phyloP scores from a whole-genome alignment of 805 yeast species.

The Metschnikowia dekortorum region DNA sequence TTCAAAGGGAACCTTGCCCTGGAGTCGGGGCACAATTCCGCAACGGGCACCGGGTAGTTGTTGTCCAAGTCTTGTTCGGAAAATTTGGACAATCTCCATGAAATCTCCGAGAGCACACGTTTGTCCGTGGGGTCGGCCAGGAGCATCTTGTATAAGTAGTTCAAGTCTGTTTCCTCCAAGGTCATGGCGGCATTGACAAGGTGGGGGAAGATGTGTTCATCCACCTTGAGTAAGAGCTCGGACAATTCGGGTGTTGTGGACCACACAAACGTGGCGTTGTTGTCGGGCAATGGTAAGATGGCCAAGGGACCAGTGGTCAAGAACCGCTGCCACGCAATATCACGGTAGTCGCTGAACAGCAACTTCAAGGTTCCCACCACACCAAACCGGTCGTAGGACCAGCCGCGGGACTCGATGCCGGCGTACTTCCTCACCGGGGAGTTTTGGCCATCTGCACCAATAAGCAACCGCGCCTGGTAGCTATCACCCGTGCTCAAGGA shows the following conservation, averaged over 20 bases:
- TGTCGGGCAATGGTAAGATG: constrained; percentile 79
- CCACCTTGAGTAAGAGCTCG: constrained; percentile 51
- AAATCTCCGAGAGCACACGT: constrained; percentile 59
- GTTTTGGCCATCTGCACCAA: constrained; percentile 95
- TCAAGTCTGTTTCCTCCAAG: constrained; percentile 72
- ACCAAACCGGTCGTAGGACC: constrained; percentile 86
- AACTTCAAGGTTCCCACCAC: constrained; percentile 85
- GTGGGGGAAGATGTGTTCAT: constrained; percentile 58
- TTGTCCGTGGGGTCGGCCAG: constrained; percentile 38
- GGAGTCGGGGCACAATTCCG: constrained; percentile 53
- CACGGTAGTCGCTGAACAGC: constrained; percentile 64
- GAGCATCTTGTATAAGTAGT: constrained; percentile 52
- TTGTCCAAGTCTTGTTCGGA: constrained; percentile 49
- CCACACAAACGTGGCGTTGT: constrained; percentile 93
- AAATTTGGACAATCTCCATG: constrained; percentile 57
- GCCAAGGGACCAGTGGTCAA: constrained; percentile 92
- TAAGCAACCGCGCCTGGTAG: constrained; percentile 65
- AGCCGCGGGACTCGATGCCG: constrained; percentile 80
- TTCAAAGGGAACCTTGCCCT: constrained; percentile 88
- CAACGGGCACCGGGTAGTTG: constrained; percentile 63
- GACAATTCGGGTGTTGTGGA: constrained; percentile 76
- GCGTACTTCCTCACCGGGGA: constrained; percentile 87
- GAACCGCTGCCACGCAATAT: constrained; percentile 91
- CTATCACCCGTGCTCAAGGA: constrained; percentile 59
- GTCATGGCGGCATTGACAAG: constrained; percentile 84